Percentiles rank a stretch among this genome's conserved stretches.
These are phyloP conservation scores for Vicia faba DNA, from an alignment of 306 rosid species.

Conservation along the genomic window DNA sequence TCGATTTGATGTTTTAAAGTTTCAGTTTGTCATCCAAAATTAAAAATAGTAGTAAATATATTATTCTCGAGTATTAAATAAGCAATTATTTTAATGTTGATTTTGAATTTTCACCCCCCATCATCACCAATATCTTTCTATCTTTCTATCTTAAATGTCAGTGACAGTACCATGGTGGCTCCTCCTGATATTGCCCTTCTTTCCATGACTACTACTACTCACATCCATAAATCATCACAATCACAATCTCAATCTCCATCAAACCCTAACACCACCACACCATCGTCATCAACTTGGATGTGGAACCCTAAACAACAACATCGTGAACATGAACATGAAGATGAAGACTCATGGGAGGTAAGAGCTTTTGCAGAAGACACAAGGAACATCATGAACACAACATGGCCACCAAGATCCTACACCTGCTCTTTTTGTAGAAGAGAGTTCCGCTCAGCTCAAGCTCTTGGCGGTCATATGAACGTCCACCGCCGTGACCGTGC, in stretches of 20 bases:
- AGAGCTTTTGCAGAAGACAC: slow-evolving; percentile 93
- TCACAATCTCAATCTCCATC: slow-evolving; percentile 47
- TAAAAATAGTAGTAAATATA: too few species aligned
- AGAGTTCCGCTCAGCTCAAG: slow-evolving; percentile 93
- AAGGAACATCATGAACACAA: slow-evolving; percentile 69
- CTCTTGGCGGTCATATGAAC: slow-evolving; percentile 98
- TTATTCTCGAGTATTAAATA: slow-evolving; percentile 43
- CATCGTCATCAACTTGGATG: slow-evolving; percentile 46
- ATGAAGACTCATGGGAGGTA: slow-evolving; percentile 93
- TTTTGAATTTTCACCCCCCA: slow-evolving; percentile 40
- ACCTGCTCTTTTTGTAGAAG: slow-evolving; percentile 81
- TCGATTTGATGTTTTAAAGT: slow-evolving; percentile 57
- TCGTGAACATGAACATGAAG: slow-evolving; percentile 30
- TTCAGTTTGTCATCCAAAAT: slow-evolving; percentile 57
- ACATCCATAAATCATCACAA: slow-evolving; percentile 48
- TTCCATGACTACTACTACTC: slow-evolving; percentile 51
- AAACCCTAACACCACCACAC: slow-evolving; percentile 50
- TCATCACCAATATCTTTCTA: slow-evolving; percentile 40
- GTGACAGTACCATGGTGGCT: slow-evolving; percentile 68
- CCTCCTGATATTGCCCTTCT: slow-evolving; percentile 69
- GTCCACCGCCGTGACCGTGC: slow-evolving; percentile 99
- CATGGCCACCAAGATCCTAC: slow-evolving; percentile 97
- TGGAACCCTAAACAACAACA: slow-evolving; percentile 65
- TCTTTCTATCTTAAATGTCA: slow-evolving; percentile 62
- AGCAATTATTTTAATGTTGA: slow-evolving; percentile 27